Conservation (phyloP, 2,329 filamentous ascomycete genomes). For the Botrytis fragariae region DNA sequence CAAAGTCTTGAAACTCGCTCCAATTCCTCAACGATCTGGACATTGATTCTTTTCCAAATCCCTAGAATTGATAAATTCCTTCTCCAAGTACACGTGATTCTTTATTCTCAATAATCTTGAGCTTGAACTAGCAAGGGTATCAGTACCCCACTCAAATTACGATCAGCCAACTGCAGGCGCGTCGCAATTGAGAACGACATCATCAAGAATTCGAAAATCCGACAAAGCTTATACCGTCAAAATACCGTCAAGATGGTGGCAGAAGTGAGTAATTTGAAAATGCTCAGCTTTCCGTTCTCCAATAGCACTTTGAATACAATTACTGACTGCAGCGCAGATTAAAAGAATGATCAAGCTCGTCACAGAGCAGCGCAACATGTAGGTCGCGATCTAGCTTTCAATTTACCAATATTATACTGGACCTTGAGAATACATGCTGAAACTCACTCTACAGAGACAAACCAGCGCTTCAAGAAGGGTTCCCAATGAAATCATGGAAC, state of each 20-base stretch:
- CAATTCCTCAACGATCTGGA: not conserved
- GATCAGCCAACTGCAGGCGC: slow-evolving; percentile 19
- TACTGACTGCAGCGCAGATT: slow-evolving; percentile 46
- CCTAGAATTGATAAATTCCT: not conserved
- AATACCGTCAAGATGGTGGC: slow-evolving; percentile 35
- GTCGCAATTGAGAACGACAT: slow-evolving; percentile 9
- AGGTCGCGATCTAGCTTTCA: slow-evolving; percentile 43
- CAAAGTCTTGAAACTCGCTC: not conserved
- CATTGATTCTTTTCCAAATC: not conserved
- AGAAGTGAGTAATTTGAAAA: slow-evolving; percentile 31
- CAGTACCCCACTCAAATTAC: slow-evolving; percentile 17
- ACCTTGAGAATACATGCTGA: slow-evolving; percentile 20
- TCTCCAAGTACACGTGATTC: slow-evolving; percentile 19
- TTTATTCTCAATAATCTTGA: slow-evolving; percentile 3
- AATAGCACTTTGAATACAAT: not conserved
- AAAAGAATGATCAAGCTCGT: slow-evolving; percentile 91
- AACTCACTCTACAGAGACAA: slow-evolving; percentile 58
- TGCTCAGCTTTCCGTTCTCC: not conserved
- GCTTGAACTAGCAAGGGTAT: slow-evolving; percentile 11
- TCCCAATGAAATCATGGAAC: slow-evolving; percentile 90
- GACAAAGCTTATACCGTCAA: slow-evolving; percentile 12
- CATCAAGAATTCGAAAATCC: slow-evolving; percentile 15
- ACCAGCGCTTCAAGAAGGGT: slow-evolving; percentile 77
- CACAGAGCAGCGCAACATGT: slow-evolving; percentile 78
- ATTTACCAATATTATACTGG: not conserved